These are phyloP conservation scores for Stephania yunnanensis DNA, from an alignment of 164 flowering plant species.

Conservation along the genomic window DNA sequence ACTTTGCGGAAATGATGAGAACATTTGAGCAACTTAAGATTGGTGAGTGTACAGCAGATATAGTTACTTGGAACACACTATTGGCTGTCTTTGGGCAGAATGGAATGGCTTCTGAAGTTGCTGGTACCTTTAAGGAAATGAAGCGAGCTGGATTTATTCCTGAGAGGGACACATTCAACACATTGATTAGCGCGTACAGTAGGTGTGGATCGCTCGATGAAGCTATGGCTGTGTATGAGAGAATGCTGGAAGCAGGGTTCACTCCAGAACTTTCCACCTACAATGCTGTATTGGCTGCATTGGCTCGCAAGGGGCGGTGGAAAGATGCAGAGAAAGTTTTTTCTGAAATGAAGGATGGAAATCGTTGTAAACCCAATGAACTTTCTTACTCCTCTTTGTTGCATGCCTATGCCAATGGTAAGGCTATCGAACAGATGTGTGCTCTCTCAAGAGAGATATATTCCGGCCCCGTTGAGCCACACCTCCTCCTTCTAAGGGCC, in stretches of 20 bases:
- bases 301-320: conserved; percentile 91
- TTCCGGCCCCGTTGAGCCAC: conserved; percentile 48
- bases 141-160: conserved; percentile 88
- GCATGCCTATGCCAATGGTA: conserved; percentile 89
- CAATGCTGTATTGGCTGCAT: conserved; percentile 84
- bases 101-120: conserved; percentile 83
- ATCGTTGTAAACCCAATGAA: conserved; percentile 73
- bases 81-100: conserved; percentile 88
- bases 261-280: conserved; percentile 84
- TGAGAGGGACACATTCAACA: conserved; percentile 86
- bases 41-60: conserved; percentile 60
- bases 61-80: conserved; percentile 92
- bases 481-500: conserved; percentile 61
- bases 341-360: conserved; percentile 65
- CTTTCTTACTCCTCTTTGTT: conserved; percentile 67
- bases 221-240: conserved; percentile 67
- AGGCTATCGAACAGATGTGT: conserved; percentile 56
- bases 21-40: conserved; percentile 66
- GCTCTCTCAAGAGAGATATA: conserved; percentile 73
- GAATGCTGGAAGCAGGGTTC: conserved; percentile 66
- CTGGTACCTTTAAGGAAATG: conserved; percentile 88
- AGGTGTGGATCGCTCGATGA: conserved; percentile 70
- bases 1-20: conserved; percentile 81
- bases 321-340: conserved; percentile 75
- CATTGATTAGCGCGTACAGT: conserved; percentile 85